phyloP scores from a whole-genome alignment of 768 basidiomycete genomes.

The Daedalea quercina region DNA sequence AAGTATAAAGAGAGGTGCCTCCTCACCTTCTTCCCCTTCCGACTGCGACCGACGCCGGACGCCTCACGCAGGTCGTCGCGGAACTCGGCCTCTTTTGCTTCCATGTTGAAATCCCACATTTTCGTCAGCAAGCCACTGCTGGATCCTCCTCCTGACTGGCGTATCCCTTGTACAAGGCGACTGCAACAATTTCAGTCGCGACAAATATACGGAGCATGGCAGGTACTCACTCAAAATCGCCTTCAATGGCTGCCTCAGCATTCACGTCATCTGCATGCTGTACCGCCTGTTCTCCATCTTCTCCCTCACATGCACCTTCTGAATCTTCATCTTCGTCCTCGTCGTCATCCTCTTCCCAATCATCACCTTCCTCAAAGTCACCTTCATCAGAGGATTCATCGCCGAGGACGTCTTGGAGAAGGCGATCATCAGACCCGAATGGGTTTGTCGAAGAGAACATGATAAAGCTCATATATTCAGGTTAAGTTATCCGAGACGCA shows the following conservation, averaged over 20 bases:
- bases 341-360: background rate
- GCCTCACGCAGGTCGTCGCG: slow-evolving; percentile 69
- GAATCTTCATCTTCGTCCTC: background rate
- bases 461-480: too few relatives aligned
- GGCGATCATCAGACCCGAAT: background rate
- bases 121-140: slow-evolving; percentile 43
- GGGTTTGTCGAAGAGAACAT: background rate
- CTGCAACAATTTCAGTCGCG: slow-evolving; percentile 25
- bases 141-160: slow-evolving; percentile 40
- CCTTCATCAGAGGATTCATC: background rate
- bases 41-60: slow-evolving; percentile 59
- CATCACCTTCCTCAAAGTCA: slow-evolving; percentile 1
- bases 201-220: background rate
- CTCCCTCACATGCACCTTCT: background rate
- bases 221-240: slow-evolving; percentile 44
- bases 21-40: slow-evolving; percentile 39
- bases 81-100: slow-evolving; percentile 63
- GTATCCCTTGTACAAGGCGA: slow-evolving; percentile 63
- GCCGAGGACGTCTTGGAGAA: background rate
- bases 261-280: slow-evolving; percentile 7
- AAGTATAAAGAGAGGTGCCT: background rate
- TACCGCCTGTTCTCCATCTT: background rate
- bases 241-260: slow-evolving; percentile 37
- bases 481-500: too few relatives aligned
- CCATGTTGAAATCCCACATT: slow-evolving; percentile 70